Evolutionary conservation across 352 stramenopile species (phyloP), one percentile per base, ranked within the genome.

Genomic region (Globisporangium yorkense): DNA sequence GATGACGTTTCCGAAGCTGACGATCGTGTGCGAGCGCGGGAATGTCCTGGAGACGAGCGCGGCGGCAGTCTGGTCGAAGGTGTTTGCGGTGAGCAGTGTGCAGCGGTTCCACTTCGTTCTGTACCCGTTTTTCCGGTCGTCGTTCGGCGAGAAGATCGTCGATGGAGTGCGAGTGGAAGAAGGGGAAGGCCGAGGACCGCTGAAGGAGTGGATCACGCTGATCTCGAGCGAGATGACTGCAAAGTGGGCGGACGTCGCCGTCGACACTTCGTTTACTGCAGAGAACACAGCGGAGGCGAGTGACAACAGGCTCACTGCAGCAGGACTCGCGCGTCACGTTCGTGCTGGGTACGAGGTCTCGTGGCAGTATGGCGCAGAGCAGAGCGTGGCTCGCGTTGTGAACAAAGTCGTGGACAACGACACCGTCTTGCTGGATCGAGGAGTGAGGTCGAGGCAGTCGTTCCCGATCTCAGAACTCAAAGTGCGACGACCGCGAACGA

Each of bases 201-300:
- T 92, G 13, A 92, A 89, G 49, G 82, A 92, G 62, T 92, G 82
- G 82, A 81, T 88, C 56, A 54, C 57, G 9, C 55, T 92, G 0
- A 47, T 92, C 0, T 66, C 68, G 13, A 47, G 16, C 2, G 65
- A 77, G 5, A 52, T 89, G 44, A 46, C 57, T 4, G 71, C 75
- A 21, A 85, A 78, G 53, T 88, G 77, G 80, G 67, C 62, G 13
- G 49, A 60, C 29, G 39, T 88, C 40, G 2, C 55, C 0, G 29
- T 77, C 2, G 54, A 71, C 9, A 1, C 40, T 0, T 57, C 63
- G 1, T 37, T 51, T 10, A 57, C 61, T 29, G 64, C 63, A 7
- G 63, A 58, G 12, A 62, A 65, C 15, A 54, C 64, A 1, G 67
- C 77, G 37, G 68, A 71, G 58, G 75, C 61, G 16, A 82, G 71